These are phyloP conservation scores for Globisporangium paddicum DNA, from an alignment of 352 stramenopile genomes.

Conservation along the genomic window DNA sequence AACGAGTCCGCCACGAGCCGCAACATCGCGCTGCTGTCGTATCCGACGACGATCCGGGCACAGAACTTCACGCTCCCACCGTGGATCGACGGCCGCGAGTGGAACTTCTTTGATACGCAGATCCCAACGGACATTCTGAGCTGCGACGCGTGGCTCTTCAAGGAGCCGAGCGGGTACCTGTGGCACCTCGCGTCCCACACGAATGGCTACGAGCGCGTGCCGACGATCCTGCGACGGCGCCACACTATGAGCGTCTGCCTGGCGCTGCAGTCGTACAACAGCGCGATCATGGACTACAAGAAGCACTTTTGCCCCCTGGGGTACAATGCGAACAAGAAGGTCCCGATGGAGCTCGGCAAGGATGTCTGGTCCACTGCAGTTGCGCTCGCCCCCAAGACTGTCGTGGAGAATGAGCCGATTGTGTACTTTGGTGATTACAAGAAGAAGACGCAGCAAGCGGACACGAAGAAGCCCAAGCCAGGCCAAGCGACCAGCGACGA, in stretches of 20 bases:
- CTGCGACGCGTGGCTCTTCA: slow-evolving; percentile 72
- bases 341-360: slow-evolving; percentile 53
- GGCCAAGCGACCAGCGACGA: slow-evolving; percentile 47
- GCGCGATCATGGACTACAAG: slow-evolving; percentile 50
- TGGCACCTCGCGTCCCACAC: slow-evolving; percentile 75
- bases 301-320: slow-evolving; percentile 43
- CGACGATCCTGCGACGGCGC: slow-evolving; percentile 71
- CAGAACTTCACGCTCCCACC: slow-evolving; percentile 68
- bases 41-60: slow-evolving; percentile 67
- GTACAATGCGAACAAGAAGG: slow-evolving; percentile 66
- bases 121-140: slow-evolving; percentile 60
- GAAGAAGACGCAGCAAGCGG: slow-evolving; percentile 20
- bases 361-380: slow-evolving; percentile 41
- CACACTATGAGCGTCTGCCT: slow-evolving; percentile 73
- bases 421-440: slow-evolving; percentile 52
- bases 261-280: slow-evolving; percentile 69
- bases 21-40: slow-evolving; percentile 57
- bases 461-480: slow-evolving; percentile 4
- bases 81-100: slow-evolving; percentile 75
- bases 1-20: slow-evolving; percentile 25
- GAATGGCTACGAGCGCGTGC: slow-evolving; percentile 69
- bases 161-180: slow-evolving; percentile 42
- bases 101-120: slow-evolving; percentile 62
- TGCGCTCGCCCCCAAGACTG: slow-evolving; percentile 24
- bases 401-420: slow-evolving; percentile 23